A percentile compares a stretch with the other conserved stretches of the same genome.
phyloP scores from a whole-genome alignment of 306 rosid genomes.

The Sicyos edulis region DNA sequence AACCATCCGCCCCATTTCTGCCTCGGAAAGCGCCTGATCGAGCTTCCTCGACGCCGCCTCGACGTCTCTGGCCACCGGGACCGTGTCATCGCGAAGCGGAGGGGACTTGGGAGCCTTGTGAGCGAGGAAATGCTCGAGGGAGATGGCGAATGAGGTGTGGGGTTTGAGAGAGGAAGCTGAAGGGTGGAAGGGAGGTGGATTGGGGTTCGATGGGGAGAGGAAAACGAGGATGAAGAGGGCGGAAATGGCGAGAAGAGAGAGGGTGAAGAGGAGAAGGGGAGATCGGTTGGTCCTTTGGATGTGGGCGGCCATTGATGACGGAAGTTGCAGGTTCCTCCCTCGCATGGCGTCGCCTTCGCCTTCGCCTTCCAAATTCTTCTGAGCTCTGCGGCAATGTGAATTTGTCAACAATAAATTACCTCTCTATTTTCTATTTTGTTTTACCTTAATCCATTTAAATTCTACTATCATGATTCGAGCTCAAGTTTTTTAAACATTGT shows the following conservation, averaged over 20 bases:
- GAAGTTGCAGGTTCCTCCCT: slow-evolving; percentile 33
- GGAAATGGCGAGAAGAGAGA: slow-evolving; percentile 40
- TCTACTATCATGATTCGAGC: too few species aligned
- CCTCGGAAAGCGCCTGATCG: slow-evolving; percentile 32
- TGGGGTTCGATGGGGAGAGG: slow-evolving; percentile 24
- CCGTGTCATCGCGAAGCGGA: slow-evolving; percentile 16
- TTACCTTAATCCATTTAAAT: too few species aligned
- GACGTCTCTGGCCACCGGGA: background rate
- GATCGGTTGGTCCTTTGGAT: slow-evolving; percentile 49
- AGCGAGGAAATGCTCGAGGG: slow-evolving; percentile 68
- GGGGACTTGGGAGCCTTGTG: slow-evolving; percentile 23
- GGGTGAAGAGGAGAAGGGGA: slow-evolving; percentile 32
- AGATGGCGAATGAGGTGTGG: slow-evolving; percentile 61
- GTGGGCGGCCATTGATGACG: slow-evolving; percentile 21
- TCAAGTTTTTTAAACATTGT: too few species aligned
- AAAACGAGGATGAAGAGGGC: slow-evolving; percentile 41
- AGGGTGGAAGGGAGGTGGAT: slow-evolving; percentile 2
- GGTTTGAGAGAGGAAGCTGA: slow-evolving; percentile 20
- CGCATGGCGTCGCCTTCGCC: background rate
- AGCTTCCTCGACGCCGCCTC: slow-evolving; percentile 28
- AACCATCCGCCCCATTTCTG: slow-evolving; percentile 32
- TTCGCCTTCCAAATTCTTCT: slow-evolving; percentile 12
- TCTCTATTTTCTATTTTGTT: too few species aligned
- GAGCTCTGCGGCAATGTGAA: background rate
- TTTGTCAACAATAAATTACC: background rate